Evolutionary conservation across 345 rosid genomes (phyloP).

Genomic region (Lepidium sativum): DNA sequence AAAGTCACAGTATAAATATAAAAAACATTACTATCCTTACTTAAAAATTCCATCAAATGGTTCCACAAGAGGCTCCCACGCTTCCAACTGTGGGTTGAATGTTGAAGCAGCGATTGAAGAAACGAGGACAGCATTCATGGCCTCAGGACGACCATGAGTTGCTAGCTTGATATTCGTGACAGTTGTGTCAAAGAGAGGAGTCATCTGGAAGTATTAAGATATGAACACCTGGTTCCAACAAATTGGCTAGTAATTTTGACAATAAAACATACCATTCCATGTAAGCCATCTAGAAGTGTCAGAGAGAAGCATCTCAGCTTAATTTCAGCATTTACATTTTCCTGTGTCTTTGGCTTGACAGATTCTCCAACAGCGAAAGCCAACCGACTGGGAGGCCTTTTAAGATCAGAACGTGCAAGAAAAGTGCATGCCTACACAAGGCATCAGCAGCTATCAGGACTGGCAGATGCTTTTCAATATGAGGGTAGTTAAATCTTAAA

Average conservation of each 20-base stretch:
- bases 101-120: conserved; percentile 92
- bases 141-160: conserved; percentile 84
- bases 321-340: conserved; percentile 77
- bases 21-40: conserved; percentile 35
- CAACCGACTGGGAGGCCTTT: conserved; percentile 67
- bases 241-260: neutral
- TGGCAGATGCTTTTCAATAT: conserved; percentile 13
- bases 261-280: conserved; percentile 70
- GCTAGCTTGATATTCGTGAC: conserved; percentile 90
- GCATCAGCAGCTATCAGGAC: conserved; percentile 5
- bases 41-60: conserved; percentile 99
- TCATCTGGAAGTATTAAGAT: conserved; percentile 54
- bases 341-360: conserved; percentile 76
- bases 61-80: conserved; percentile 98
- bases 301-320: conserved; percentile 78
- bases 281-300: conserved; percentile 78
- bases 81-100: conserved; percentile 86
- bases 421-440: conserved; percentile 86
- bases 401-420: conserved; percentile 82
- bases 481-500: neutral
- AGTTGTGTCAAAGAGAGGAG: conserved; percentile 82
- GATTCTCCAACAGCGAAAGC: conserved; percentile 85
- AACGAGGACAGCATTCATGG: conserved; percentile 93
- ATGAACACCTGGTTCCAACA: conserved; percentile 2
- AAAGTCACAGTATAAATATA: neutral